Percentiles rank a stretch among this genome's conserved stretches.
These are phyloP conservation scores for Lathyrus sativus DNA, from an alignment of 306 rosid genomes.

Conservation along the genomic window DNA sequence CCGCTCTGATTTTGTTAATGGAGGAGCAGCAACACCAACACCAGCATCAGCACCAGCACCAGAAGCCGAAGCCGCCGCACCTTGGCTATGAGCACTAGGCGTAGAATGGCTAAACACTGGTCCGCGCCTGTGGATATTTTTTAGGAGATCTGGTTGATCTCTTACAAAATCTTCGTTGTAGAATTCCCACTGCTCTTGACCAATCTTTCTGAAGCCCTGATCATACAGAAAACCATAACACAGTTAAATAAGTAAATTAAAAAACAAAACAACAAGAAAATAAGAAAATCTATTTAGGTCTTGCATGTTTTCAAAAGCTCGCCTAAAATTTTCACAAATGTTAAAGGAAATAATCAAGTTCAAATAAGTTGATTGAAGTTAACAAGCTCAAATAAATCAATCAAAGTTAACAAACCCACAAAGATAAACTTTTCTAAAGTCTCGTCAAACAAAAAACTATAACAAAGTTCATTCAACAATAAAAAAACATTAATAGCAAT, in stretches of 20 bases:
- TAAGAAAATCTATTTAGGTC: background rate
- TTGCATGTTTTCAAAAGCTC: background rate
- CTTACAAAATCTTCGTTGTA: constrained; percentile 77
- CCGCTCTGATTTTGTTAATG: constrained; percentile 56
- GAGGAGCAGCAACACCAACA: constrained; percentile 24
- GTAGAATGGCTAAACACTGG: constrained; percentile 82
- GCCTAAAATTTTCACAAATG: background rate
- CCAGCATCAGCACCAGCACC: too few species aligned
- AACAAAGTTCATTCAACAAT: constrained; percentile 22
- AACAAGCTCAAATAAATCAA: background rate
- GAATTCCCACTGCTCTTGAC: constrained; percentile 88
- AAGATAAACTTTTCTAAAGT: constrained; percentile 70
- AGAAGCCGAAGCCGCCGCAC: constrained; percentile 16
- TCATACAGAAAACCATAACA: constrained; percentile 29
- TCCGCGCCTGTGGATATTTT: constrained; percentile 80
- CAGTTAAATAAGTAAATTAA: constrained; percentile 28
- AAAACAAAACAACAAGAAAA: background rate
- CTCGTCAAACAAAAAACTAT: constrained; percentile 42
- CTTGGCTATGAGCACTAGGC: constrained; percentile 64
- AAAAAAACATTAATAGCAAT: background rate
- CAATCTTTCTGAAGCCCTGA: constrained; percentile 84
- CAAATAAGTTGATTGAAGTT: too few species aligned
- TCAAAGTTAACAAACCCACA: background rate
- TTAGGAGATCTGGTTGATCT: constrained; percentile 70
- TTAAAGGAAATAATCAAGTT: background rate